These are phyloP conservation scores for Diaporthe sp. DNA, from an alignment of 2,329 filamentous ascomycete genomes.

Conservation along the genomic window DNA sequence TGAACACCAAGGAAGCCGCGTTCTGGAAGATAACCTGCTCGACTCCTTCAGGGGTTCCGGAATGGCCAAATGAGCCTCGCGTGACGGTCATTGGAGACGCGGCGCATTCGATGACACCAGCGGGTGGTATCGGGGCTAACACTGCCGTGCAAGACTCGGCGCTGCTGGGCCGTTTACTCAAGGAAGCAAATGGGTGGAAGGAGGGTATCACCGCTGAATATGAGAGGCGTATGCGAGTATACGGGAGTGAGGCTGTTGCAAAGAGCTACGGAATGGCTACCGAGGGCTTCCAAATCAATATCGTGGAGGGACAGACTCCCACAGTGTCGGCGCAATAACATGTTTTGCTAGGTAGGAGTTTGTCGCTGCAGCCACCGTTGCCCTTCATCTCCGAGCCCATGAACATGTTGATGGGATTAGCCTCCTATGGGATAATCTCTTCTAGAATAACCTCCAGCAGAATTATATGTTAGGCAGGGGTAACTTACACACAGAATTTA, in stretches of 20 bases:
- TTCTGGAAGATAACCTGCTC: slow-evolving; percentile 77
- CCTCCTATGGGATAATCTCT: too few species aligned
- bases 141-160: slow-evolving; percentile 67
- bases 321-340: slow-evolving; percentile 24
- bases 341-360: not conserved
- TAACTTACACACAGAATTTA: not conserved
- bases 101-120: slow-evolving; percentile 67
- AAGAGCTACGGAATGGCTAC: slow-evolving; percentile 62
- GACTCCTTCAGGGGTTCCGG: slow-evolving; percentile 66
- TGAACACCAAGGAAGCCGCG: slow-evolving; percentile 65
- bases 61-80: slow-evolving; percentile 67
- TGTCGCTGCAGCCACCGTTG: not conserved
- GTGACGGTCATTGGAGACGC: slow-evolving; percentile 70
- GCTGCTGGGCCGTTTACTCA: slow-evolving; percentile 61
- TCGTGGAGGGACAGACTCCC: slow-evolving; percentile 52
- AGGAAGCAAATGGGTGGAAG: slow-evolving; percentile 63
- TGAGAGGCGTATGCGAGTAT: slow-evolving; percentile 71
- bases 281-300: slow-evolving; percentile 54
- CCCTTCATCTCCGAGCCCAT: not conserved
- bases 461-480: too few species aligned
- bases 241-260: slow-evolving; percentile 65
- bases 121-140: slow-evolving; percentile 66
- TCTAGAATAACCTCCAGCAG: too few species aligned
- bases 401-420: not conserved
- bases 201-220: slow-evolving; percentile 66